phyloP scores from a whole-genome alignment of 2,329 filamentous ascomycete genomes.

The Amauroascus verrucosus region DNA sequence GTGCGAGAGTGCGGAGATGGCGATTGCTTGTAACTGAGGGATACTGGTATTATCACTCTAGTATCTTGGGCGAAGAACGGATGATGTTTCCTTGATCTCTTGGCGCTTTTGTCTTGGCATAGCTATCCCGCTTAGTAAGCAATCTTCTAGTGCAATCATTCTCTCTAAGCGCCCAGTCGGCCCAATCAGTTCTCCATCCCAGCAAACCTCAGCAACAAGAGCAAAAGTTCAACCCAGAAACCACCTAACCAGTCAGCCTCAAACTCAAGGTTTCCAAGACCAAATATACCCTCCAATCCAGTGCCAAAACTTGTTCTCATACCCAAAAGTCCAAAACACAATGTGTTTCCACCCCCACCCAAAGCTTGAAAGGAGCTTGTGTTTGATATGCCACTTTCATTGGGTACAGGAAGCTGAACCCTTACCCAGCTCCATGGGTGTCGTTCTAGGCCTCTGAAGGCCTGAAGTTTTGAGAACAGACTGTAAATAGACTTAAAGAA shows the following conservation, averaged over 20 bases:
- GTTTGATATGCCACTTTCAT: neutral
- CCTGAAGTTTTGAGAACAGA: neutral
- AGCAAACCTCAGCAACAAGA: neutral
- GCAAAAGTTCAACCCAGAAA: neutral
- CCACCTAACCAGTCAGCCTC: neutral
- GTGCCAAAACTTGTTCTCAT: neutral
- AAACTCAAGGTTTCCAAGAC: neutral
- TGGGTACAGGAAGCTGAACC: neutral
- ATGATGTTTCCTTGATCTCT: no score
- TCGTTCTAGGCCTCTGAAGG: slow-evolving; percentile 6
- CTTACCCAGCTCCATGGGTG: neutral
- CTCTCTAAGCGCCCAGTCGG: neutral
- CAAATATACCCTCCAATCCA: slow-evolving; percentile 11
- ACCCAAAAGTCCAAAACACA: neutral
- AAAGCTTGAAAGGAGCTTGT: slow-evolving; percentile 3
- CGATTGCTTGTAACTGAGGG: neutral
- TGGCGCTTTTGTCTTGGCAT: neutral
- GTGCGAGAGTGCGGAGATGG: slow-evolving; percentile 14
- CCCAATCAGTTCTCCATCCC: neutral
- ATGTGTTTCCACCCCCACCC: slow-evolving; percentile 8
- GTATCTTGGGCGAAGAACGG: no score
- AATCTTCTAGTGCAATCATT: neutral
- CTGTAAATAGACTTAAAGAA: neutral
- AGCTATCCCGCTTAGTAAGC: neutral
- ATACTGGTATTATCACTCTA: no score